Evolutionary conservation across 2,329 filamentous ascomycete genomes (phyloP), one percentile per base, ranked within the genome.

Genomic region (Aureobasidium subglaciale): DNA sequence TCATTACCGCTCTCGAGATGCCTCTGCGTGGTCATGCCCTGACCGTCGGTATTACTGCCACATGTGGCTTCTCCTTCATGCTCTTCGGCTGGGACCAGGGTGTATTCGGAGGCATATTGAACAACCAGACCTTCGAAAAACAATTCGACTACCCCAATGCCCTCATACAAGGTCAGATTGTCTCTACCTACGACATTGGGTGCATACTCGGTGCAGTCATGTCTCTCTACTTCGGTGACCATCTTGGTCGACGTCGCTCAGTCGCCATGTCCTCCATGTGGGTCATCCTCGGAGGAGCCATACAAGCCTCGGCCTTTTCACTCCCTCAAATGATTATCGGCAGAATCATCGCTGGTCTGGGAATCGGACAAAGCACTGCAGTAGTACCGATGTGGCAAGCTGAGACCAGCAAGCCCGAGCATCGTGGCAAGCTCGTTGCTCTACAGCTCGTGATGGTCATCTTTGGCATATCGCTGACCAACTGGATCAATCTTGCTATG

Each of bases 281-380:
- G 5, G 67, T 72, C 53, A 74, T 75, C 70, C 71, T 73, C 24
- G 37, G 74, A 15, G 73, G 72, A 8, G 69, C 70, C 7, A 63
- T 72, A 20, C 46, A 50, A 50, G 18, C 29, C 9, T 22, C 46
- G 22, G 9, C 30, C 2, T 70, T 74, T 20, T 63, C 65, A 25
- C 66, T 53, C 4, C 72, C 75, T 2, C 78, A 80, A 58, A 77
- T 80, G 66, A 78, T 80, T 58, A 65, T 79, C 52, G 78, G 78
- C 6, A 72, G 78, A 48, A 70, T 74, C 4, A 70, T 80, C 41
- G 79, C 78, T 20, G 78, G 78, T 49, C 64, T 80, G 15, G 78
- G 78, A 4, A 80, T 79, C 56, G 78, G 78, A 16, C 78, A 80
- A 68, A 80, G 80, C 65, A 80, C 77, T 2, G 74, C 73, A 0